Conservation (phyloP, 768 basidiomycete genomes). For the Zangia roseola region DNA sequence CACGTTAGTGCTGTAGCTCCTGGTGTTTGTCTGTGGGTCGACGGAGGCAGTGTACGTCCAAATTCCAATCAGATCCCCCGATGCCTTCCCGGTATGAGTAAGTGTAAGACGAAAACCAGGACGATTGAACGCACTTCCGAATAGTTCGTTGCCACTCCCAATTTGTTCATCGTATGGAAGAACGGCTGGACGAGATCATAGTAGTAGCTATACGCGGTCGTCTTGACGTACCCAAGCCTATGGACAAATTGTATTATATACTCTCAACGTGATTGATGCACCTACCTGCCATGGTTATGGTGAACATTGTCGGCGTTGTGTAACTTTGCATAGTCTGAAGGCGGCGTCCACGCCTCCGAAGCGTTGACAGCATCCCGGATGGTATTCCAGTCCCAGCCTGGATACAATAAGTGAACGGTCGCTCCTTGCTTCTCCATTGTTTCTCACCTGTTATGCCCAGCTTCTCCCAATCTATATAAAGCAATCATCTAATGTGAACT, state of each 20-base stretch:
- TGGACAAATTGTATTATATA: not conserved
- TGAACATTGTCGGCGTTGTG: conserved; percentile 11
- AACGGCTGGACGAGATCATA: conserved; percentile 13
- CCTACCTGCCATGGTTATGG: conserved; percentile 14
- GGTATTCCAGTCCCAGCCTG: conserved; percentile 16
- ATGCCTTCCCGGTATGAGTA: conserved; percentile 6
- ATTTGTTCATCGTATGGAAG: no score
- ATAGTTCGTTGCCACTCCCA: no score
- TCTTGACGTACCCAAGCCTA: conserved; percentile 14
- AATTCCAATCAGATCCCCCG: conserved; percentile 13
- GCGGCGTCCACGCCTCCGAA: conserved; percentile 15
- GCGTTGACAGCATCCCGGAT: conserved; percentile 12
- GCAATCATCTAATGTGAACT: not conserved
- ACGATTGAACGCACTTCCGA: no score
- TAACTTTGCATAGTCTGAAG: conserved; percentile 10
- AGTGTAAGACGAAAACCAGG: no score
- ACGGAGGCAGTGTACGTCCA: conserved; percentile 19
- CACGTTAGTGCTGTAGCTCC: conserved; percentile 15
- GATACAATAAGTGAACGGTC: not conserved
- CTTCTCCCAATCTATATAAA: conserved; percentile 10
- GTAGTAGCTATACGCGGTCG: conserved; percentile 16
- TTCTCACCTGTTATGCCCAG: conserved; percentile 14
- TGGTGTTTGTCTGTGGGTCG: conserved; percentile 15
- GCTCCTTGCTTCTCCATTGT: no score
- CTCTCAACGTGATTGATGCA: not conserved